Base-by-base conservation (phyloP, 2,329 filamentous ascomycete species). In the Fusarium sp. region DNA sequence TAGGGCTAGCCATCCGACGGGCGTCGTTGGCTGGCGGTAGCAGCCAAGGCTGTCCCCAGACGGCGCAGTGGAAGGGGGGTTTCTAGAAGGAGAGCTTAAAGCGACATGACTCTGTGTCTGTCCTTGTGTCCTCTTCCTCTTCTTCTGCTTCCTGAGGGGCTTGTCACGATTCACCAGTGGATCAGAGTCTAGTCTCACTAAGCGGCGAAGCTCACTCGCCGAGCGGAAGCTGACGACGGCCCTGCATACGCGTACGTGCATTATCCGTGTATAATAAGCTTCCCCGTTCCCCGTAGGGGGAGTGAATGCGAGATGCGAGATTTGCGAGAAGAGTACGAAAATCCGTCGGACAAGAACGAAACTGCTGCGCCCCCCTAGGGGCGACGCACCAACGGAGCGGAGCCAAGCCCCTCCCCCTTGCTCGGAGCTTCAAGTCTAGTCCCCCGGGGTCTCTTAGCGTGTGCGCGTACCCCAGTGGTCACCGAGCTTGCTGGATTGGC, bases 1-100 rank as follows among this genome's bases (percentile, higher is more conserved):
- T 31, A 52, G 27, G 27, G 47, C 27, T 29, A n/a, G 10, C 47
- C 47, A 52, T 18, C 47, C 47, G 47, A 31, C 18, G 10, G 16
- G 42, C 42, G 13, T 45, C 42, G 40, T 42, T 45, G 61, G 54
- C 61, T 38, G 61, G 27, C 13, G 6, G 40, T 27, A 50, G 13
- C 3, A 29, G 22, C 45, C 31, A 38, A 40, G 52, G 16, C 52
- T 52, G 27, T 31, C 31, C 52, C 52, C 52, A 57, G 52, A 57
- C 52, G 52, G 52, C 52, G 52, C 52, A 52, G 6, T 10, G 18
- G 18, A 52, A 13, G 47, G 25, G 47, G 27, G 47, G 6, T n/a
- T 52, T 52, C 47, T 69, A 69, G 65, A 69, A 69, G 42, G 16
- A 36, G 61, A 68, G 58, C 58, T 68, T 68, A 64, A 69, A 64